A percentile compares a stretch with the other conserved stretches of the same genome.
These are phyloP conservation scores for Ceratobasidium sp. DNA, from an alignment of 1,284 basidiomycete species.

Conservation along the genomic window DNA sequence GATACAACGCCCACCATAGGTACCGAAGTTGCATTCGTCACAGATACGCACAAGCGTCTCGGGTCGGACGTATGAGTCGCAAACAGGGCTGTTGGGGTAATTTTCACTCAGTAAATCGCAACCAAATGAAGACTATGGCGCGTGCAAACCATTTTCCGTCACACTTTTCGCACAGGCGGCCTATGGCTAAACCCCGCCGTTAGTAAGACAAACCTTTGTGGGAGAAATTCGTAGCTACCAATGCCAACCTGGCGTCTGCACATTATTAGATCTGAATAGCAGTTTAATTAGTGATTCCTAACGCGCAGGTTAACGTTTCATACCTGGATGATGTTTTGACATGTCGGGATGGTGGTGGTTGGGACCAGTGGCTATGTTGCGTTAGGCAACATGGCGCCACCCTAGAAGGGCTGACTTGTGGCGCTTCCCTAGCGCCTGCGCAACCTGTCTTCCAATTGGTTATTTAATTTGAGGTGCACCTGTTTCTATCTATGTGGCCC, in stretches of 20 bases:
- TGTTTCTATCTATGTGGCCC: not conserved
- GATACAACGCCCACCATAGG: conserved; percentile 96
- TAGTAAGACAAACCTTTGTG: not conserved
- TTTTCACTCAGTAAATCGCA: not conserved
- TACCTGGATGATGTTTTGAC: conserved; percentile 94
- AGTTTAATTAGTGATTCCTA: not conserved
- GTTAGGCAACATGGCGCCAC: not conserved
- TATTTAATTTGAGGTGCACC: not conserved
- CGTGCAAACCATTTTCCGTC: conserved; percentile 94
- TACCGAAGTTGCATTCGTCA: conserved; percentile 99
- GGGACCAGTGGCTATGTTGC: conserved; percentile 8
- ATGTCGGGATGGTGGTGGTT: conserved; percentile 57
- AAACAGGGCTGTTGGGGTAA: conserved; percentile 79
- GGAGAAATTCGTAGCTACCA: conserved; percentile 63
- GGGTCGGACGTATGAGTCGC: conserved; percentile 98
- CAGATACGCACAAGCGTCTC: conserved; percentile 98
- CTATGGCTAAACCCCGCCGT: conserved; percentile 73
- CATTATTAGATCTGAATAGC: conserved; percentile 85
- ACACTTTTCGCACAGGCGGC: conserved; percentile 97
- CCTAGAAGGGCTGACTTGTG: not conserved
- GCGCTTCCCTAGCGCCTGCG: not conserved
- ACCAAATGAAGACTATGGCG: too few relatives aligned
- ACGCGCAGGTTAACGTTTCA: conserved; percentile 48
- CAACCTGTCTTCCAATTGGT: not conserved
- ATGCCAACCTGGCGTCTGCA: conserved; percentile 96